Base-by-base conservation (phyloP, 768 basidiomycete genomes). In the Rhizopogon vesiculosus region DNA sequence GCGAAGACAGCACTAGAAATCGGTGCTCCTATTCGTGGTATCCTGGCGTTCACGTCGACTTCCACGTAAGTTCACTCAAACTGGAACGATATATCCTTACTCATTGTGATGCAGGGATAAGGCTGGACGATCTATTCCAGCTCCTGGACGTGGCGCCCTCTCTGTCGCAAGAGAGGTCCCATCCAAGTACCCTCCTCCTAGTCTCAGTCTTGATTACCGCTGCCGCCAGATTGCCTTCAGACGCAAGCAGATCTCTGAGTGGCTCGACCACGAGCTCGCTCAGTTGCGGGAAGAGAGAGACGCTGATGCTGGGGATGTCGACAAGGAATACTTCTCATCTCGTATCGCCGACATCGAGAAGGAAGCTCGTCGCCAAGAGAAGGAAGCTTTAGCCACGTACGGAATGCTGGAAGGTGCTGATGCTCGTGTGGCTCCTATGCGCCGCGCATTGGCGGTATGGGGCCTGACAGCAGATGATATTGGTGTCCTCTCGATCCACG, bases 381-480 rank as follows among this genome's bases (percentile, higher is more conserved):
- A 89, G 68, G 93, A 97, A 61, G 93, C 88, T 1, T 77, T 97
- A n/a, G 84, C 86, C 0, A 90, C 89, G 56, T 99, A 93, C 69
- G 97, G 97, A 51, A 97, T 98, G 96, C 79, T 96, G 25, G 87
- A 92, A 69, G 94, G 93, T 31, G 75, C 74, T 42, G 92, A 97
- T 65, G 86, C 92, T 56, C 83, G 84, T 38, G 81, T 98, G 58
- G 85, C 93, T 29, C 97, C 97, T 54, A 79, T 99, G 54, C 91
- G 96, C 59, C 90, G 97, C 54, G 96, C 96, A 2, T 80, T 99
- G 51, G 97, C 97, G 46, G 89, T 98, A 39, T 99, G 94, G 94
- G 95, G 94, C 58, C 78, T 99, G 61, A 91, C 82, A 10, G 89
- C 91, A 12, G 95, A 98, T 67, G 93, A 97, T 59, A 83, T 98